phyloP scores from a whole-genome alignment of 306 rosid genomes.

The Castanospermum australe region DNA sequence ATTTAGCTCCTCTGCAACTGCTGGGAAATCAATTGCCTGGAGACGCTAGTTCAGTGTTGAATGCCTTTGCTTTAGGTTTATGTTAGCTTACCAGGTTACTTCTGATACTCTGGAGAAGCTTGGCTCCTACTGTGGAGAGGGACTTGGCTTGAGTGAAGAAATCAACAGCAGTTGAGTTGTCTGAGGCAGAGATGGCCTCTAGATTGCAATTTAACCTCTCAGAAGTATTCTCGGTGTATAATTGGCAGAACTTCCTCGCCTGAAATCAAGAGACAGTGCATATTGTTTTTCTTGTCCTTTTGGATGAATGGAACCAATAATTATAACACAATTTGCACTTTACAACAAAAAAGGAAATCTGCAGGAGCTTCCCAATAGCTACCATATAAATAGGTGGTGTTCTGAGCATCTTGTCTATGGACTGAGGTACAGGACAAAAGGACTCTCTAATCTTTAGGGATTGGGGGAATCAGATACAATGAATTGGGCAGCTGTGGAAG shows the following conservation, averaged over 20 bases:
- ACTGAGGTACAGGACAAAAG: background rate
- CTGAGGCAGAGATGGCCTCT: constrained; percentile 48
- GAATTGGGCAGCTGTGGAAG: background rate
- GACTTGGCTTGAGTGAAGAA: constrained; percentile 43
- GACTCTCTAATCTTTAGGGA: background rate
- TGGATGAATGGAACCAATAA: background rate
- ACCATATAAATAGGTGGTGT: background rate
- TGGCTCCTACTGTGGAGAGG: constrained; percentile 53
- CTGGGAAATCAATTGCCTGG: background rate
- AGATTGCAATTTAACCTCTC: constrained; percentile 51
- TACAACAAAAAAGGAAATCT: background rate
- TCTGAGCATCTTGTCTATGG: background rate
- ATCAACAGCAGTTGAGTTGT: constrained; percentile 33
- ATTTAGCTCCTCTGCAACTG: background rate
- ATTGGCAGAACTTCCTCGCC: constrained; percentile 45
- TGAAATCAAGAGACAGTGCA: constrained; percentile 24
- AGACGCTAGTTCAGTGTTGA: background rate
- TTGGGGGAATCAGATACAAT: background rate
- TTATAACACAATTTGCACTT: background rate
- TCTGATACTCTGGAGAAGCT: constrained; percentile 43
- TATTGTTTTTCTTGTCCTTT: background rate
- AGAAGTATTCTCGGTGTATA: constrained; percentile 48
- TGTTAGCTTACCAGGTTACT: constrained; percentile 46
- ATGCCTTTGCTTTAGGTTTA: background rate
- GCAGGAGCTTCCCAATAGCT: background rate